Evolutionary conservation across 2,329 filamentous ascomycete species (phyloP), one percentile per base, ranked within the genome.

Genomic region (Apiospora saccharicola): DNA sequence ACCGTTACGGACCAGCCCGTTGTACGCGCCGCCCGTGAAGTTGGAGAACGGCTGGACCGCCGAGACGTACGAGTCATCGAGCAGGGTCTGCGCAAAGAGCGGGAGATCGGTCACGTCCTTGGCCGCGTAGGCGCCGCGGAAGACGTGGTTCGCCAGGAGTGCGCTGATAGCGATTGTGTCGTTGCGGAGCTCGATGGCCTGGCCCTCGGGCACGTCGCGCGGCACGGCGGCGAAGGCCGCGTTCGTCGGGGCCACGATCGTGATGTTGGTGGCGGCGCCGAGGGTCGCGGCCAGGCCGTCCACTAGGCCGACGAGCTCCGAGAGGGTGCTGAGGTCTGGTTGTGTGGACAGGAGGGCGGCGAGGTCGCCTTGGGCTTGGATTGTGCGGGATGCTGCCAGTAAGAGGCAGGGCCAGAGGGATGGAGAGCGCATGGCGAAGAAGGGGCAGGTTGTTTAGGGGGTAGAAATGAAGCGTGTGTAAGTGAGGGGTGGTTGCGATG

Each of bases 161-260:
- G 79, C 79, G 4, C 75, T 76, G 51, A 69, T 43, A 26, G 68
- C 68, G 44, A 69, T 10, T 4, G 41, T 53, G 46, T 69, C 68
- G 46, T 69, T 69, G 68, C 68, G 68, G 5, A 47, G 13, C 43
- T 69, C 68, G 46, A 69, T 22, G 46, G 68, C 68, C 46, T 51
- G 26, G 10, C 80, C 80, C 64, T 81, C 80, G 0, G 80, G 79
- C 22, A 79, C 78, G 43, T 82, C 76, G 0, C 77, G 73, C 6
- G 81, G 80, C 8, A 83, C 78, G 1, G 5, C 34, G 16, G 26
- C 34, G 10, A 83, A 82, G 8, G 82, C 82, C 1, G 78, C 72
- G 75, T 83, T 82, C 19, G 79, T 81, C 4, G 81, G 81, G 0
- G 82, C 81, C 26, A 82, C 77, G 72, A 80, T 82, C 71, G 78